Base-by-base conservation (phyloP, 306 rosid genomes). In the Quercus suber region DNA sequence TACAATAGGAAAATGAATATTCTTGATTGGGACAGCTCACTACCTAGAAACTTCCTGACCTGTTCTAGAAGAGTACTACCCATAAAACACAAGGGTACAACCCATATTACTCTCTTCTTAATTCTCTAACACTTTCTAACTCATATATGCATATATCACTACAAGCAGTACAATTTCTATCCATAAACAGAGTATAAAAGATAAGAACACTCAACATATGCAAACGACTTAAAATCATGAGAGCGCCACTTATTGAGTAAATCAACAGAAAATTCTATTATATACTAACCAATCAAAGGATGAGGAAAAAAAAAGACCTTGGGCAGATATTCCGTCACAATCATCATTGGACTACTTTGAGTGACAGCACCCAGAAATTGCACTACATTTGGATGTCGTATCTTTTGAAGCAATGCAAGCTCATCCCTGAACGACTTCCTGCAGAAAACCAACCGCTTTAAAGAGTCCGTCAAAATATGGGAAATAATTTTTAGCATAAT, bases 321-420 rank as follows among this genome's bases (percentile, higher is more conserved):
- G 70, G 99, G 95, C 88, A 94, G 96, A 87, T 88, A 94, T 87
- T 94, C 99, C 37, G 90, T 94, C 81, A 94, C 97, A 78, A 94
- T 94, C 99, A 94, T 94, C 97, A 94, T 92, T 13, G 99, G 99
- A 82, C 95, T 94, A 87, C 97, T 94, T 83, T 94, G 97, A 73
- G 99, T 94, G 81, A 94, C 99, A 49, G 99, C 99, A 84, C 99
- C 99, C 69, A 94, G 89, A 92, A 94, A 94, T 79, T 94, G 99
- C 57, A 94, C 95, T 4, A 94, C 97, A 78, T 94, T 94, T 61
- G 99, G 99, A 88, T 94, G 99, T 55, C 99, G 88, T 76, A 94
- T 87, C 93, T 90, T 94, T 88, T 92, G 99, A 71, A 91, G 89
- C 80, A 94, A 86, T 11, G 90, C 97, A 84, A 94, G 97, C 88